These are phyloP conservation scores for Hepatocystis sp. DNA, from an alignment of 169 alveolate genomes.

Conservation along the genomic window DNA sequence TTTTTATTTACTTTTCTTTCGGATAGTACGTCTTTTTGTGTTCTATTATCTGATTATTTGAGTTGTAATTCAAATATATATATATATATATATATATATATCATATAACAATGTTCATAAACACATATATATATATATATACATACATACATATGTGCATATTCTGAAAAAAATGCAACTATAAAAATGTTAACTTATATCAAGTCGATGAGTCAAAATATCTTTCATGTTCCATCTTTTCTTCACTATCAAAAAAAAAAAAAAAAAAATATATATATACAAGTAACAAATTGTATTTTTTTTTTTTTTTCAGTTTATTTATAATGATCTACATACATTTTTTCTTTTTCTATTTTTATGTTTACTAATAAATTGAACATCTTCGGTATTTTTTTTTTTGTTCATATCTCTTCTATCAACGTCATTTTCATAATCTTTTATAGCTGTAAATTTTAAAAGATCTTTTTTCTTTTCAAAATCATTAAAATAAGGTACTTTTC, in stretches of 20 bases:
- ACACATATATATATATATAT: not conserved
- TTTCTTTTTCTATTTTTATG: not conserved
- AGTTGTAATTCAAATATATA: too few species aligned
- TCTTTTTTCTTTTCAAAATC: conserved; percentile 59
- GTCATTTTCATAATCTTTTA: conserved; percentile 34
- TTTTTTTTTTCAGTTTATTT: not conserved
- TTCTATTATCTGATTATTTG: conserved; percentile 20
- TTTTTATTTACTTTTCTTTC: conserved; percentile 70
- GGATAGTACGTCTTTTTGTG: conserved; percentile 40
- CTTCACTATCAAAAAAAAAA: conserved; percentile 20
- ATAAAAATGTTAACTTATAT: conserved; percentile 21
- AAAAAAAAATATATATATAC: not conserved
- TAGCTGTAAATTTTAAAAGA: conserved; percentile 29
- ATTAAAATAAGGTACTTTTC: conserved; percentile 59
- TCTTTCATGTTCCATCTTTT: conserved; percentile 61
- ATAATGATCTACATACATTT: not conserved
- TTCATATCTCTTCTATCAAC: conserved; percentile 13
- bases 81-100: too few species aligned
- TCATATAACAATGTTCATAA: not conserved
- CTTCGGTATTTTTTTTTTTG: conserved; percentile 18
- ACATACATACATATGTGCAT: conserved; percentile 1
- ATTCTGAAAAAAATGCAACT: too few species aligned
- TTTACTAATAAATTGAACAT: conserved; percentile 57
- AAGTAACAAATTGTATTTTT: not conserved
- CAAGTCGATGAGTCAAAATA: conserved; percentile 38